Evolutionary conservation across 129 eudicot genomes (phyloP).

Genomic region (Escallonia rubra): DNA sequence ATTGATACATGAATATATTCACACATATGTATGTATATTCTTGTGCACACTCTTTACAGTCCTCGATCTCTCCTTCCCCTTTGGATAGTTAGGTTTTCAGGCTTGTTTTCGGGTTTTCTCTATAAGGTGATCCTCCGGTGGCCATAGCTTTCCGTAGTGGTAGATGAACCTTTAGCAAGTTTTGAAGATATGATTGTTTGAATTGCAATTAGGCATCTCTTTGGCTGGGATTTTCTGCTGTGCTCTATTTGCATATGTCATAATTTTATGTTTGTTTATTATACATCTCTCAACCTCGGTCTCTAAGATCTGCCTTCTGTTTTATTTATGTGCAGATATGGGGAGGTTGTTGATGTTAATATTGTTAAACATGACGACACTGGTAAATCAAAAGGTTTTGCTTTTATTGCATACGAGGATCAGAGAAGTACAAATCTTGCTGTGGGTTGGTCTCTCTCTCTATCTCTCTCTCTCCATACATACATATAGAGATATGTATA

Average conservation of each 20-base stretch:
- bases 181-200: background rate
- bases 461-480: background rate
- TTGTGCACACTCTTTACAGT: no score
- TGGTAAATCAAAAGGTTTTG: conserved; percentile 91
- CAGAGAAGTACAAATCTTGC: conserved; percentile 94
- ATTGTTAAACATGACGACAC: conserved; percentile 86
- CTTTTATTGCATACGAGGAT: conserved; percentile 96
- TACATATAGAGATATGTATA: background rate
- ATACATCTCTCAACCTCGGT: background rate
- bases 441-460: conserved; percentile 78
- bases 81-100: no score
- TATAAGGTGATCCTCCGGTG: no score
- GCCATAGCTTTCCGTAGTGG: background rate
- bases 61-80: no score
- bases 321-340: conserved; percentile 43
- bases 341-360: conserved; percentile 92
- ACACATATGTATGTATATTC: no score
- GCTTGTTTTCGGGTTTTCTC: no score
- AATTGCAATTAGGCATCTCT: background rate
- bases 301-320: background rate
- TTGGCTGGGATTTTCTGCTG: background rate
- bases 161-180: background rate
- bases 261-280: background rate
- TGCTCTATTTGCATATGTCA: background rate
- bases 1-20: no score